Base-by-base conservation (phyloP, 495 filamentous ascomycete genomes). In the Trichoderma gamsii region DNA sequence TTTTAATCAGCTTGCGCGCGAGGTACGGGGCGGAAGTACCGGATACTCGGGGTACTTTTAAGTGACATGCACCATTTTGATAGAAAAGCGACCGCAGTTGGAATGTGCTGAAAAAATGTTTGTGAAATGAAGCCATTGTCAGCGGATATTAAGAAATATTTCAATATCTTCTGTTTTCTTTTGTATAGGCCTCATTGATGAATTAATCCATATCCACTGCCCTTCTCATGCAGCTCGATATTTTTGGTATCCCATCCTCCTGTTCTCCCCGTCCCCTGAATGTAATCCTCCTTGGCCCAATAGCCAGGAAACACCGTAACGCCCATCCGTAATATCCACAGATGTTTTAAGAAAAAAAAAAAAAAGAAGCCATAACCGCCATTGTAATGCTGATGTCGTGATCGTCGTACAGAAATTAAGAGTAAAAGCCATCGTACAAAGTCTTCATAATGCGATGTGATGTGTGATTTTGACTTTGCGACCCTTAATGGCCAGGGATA, bases 401-500 rank as follows among this genome's bases (percentile, higher is more conserved):
- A 25, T 56, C 64, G 21, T n/a, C 64, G 43, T 25, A 18, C 32
- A 38, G 35, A 32, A 44, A 25, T 38, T 27, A 29, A 25, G 41
- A 38, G 27, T 13, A 61, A 61, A 6, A 32, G 43, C 12, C 43
- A 18, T 46, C 3, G 43, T 16, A 11, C 13, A 4, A 18, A 46
- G 18, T 46, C 13, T 46, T 46, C 12, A 16, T 46, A 18, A 15
- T 16, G 18, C 12, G 12, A 21, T 41, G n/a, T 35, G 29, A 9
- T 21, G 21, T 9, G 16, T 15, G 6, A 27, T 9, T 16, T n/a
- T 15, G n/a, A 12, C 9, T 25, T 18, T 5, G 51, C 21, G 21
- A 25, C 65, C 77, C 82, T 84, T 79, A 3, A 77, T 75, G 16
- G 67, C 64, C 9, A 68, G 64, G 70, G 61, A 52, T 6, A 4